Evolutionary conservation across 2,329 filamentous ascomycete genomes (phyloP).

Genomic region (Macrophomina phaseolina): DNA sequence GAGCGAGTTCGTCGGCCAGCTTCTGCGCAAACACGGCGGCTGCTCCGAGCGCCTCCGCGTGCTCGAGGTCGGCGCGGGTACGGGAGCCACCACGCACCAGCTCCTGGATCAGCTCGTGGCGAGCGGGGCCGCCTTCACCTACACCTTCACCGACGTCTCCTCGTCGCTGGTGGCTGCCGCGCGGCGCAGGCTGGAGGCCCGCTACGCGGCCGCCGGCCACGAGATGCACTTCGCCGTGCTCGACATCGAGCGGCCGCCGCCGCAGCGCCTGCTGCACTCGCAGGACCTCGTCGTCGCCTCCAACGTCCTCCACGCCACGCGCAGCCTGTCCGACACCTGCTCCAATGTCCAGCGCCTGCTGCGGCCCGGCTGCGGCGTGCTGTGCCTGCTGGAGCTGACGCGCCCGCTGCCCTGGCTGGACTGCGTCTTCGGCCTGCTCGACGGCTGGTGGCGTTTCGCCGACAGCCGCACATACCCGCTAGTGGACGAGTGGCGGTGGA

Average conservation of each 20-base stretch:
- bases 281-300: slow-evolving; percentile 39
- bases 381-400: slow-evolving; percentile 42
- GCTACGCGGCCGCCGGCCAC: slow-evolving; percentile 5
- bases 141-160: slow-evolving; percentile 50
- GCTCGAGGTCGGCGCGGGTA: slow-evolving; percentile 17
- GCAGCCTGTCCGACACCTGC: slow-evolving; percentile 28
- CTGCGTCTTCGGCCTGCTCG: slow-evolving; percentile 45
- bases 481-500: slow-evolving; percentile 31
- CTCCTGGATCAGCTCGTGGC: slow-evolving; percentile 37
- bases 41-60: slow-evolving; percentile 8
- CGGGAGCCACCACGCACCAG: slow-evolving; percentile 31
- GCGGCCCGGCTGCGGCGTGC: slow-evolving; percentile 34
- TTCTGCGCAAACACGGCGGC: background rate
- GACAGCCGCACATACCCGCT: slow-evolving; percentile 40
- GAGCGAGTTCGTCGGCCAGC: slow-evolving; percentile 30
- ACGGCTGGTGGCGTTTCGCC: slow-evolving; percentile 49
- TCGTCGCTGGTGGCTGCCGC: slow-evolving; percentile 41
- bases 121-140: slow-evolving; percentile 40
- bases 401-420: slow-evolving; percentile 40
- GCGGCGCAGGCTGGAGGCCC: slow-evolving; percentile 39
- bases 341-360: slow-evolving; percentile 31
- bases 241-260: slow-evolving; percentile 42
- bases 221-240: slow-evolving; percentile 35
- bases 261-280: slow-evolving; percentile 27
- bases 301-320: slow-evolving; percentile 44